A percentile compares a stretch with the other conserved stretches of the same genome.
These are phyloP conservation scores for Lithospermum erythrorhizon DNA, from an alignment of 257 asterid genomes.

Conservation along the genomic window DNA sequence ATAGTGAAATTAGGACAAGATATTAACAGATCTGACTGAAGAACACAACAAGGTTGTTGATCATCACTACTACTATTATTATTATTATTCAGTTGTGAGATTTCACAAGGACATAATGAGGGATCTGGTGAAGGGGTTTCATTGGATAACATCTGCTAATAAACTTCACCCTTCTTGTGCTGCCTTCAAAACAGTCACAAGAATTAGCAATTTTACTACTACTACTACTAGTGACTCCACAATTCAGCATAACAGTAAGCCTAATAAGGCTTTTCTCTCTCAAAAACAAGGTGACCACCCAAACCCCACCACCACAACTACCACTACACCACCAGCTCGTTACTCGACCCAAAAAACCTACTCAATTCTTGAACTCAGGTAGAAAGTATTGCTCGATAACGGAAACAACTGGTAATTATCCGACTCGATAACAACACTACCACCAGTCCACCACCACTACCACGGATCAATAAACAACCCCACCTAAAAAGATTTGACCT, in stretches of 20 bases:
- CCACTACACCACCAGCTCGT: constrained; percentile 3
- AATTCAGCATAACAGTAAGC: constrained; percentile 53
- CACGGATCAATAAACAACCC: constrained; percentile 30
- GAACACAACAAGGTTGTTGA: constrained; percentile 42
- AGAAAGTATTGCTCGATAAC: too few species aligned
- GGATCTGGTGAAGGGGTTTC: constrained; percentile 82
- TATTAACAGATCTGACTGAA: constrained; percentile 51
- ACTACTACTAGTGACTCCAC: constrained; percentile 12
- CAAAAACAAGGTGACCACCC: constrained; percentile 17
- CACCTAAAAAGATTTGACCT: constrained; percentile 23
- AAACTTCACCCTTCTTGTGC: constrained; percentile 57
- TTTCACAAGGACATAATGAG: constrained; percentile 31
- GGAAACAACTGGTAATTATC: too few species aligned
- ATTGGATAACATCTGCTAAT: constrained; percentile 91
- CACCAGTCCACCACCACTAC: too few species aligned
- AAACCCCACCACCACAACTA: constrained; percentile 25
- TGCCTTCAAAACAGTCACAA: constrained; percentile 75
- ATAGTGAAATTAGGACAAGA: constrained; percentile 61
- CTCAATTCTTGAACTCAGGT: too few species aligned
- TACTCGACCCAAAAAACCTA: too few species aligned
- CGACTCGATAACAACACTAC: too few species aligned
- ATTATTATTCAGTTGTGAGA: constrained; percentile 30
- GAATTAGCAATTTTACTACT: constrained; percentile 21
- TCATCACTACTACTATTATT: constrained; percentile 16
- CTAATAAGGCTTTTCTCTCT: constrained; percentile 21